Conservation (phyloP, 495 filamentous ascomycete species). For the Hypomontagnella submonticulosa region DNA sequence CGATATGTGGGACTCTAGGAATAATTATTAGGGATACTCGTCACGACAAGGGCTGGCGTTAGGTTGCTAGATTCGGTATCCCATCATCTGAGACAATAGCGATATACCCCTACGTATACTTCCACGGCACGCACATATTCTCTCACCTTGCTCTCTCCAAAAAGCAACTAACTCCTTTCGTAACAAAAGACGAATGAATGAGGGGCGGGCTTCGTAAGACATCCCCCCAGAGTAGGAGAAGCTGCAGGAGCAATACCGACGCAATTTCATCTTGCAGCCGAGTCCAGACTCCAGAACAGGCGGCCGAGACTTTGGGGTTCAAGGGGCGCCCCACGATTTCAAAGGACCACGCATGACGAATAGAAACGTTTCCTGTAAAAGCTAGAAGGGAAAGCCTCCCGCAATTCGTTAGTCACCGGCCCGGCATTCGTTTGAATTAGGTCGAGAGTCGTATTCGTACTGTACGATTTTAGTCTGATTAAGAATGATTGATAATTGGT, state of each 20-base stretch:
- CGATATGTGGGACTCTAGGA: neutral
- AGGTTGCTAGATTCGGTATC: too few relatives aligned
- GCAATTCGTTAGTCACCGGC: conserved; percentile 25
- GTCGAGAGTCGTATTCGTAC: conserved; percentile 28
- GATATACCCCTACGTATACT: too few relatives aligned
- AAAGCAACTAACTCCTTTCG: too few relatives aligned
- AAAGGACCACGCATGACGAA: conserved; percentile 37
- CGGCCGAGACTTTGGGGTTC: conserved; percentile 37
- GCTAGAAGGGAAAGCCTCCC: conserved; percentile 3
- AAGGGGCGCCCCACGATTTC: conserved; percentile 44
- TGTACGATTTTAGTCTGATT: conserved; percentile 11
- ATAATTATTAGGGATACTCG: too few relatives aligned
- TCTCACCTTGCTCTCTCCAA: too few relatives aligned
- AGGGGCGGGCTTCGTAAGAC: conserved; percentile 29
- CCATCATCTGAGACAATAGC: too few relatives aligned
- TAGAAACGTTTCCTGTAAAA: conserved; percentile 20
- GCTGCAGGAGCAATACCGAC: conserved; percentile 47
- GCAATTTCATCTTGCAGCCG: conserved; percentile 48
- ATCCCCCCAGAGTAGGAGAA: conserved; percentile 26
- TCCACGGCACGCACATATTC: too few relatives aligned
- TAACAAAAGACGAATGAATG: conserved; percentile 1
- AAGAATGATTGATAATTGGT: conserved; percentile 22
- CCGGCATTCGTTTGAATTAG: conserved; percentile 22
- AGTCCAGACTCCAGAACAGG: conserved; percentile 40
- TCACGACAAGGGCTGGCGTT: too few relatives aligned